Evolutionary conservation across 2,329 filamentous ascomycete genomes (phyloP), one percentile per base, ranked within the genome.

Genomic region (Didymella pomorum): DNA sequence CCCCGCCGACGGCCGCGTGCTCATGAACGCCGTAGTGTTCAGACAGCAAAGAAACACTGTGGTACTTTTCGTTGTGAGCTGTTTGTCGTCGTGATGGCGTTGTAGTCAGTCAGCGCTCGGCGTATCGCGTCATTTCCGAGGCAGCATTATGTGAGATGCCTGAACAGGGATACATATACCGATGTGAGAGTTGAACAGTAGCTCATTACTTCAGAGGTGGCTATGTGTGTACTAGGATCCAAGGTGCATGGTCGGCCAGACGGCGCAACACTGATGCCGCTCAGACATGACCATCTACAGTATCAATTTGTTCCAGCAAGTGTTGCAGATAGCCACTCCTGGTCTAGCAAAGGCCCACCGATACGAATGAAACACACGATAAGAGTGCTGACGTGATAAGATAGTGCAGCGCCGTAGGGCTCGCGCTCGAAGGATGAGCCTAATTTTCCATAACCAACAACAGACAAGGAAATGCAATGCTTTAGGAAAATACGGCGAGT

Each of bases 281-380:
- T 23, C n/a, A 41, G 35, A 48, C 29, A 44, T 21, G 18, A 16
- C 43, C 45, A 41, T 50, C 44, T 58, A 53, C 49, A 45, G 11
- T 33, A 28, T 39, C 44, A 33, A 53, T 58, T 44, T 53, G 44
- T 26, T 49, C 18, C 39, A 41, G 44, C 49, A 53, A 49, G 50
- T 49, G 49, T 44, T 58, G 56, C 56, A 58, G 49, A 58, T 44
- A 53, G 45, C 44, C 49, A 20, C 39, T 49, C 29, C 31, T n/a
- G 35, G 43, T 31, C 43, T 53, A 26, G 20, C 44, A 49, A 45
- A 39, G 42, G 37, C 20, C 55, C 28, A 31, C 49, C 49, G 14
- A 45, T 25, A 39, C 37, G 14, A 35, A 51, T 6, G 25, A 37
- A 31, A 42, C 7, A 56, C 26, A 45, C 9, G 39, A 33, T 42